Conservation (phyloP, 352 stramenopile genomes). For the Phytophthora fragariae region DNA sequence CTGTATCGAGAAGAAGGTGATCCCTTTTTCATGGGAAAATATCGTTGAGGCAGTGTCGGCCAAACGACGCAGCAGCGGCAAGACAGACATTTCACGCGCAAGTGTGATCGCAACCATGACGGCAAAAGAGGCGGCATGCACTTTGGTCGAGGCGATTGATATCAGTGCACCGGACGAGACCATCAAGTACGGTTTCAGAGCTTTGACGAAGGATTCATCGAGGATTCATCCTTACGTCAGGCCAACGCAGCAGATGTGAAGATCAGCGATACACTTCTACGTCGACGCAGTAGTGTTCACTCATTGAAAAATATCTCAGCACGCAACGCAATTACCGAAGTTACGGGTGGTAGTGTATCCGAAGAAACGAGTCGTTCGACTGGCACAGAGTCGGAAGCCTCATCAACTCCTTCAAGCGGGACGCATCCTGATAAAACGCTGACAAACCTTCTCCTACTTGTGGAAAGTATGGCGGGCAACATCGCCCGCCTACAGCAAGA, state of each 20-base stretch:
- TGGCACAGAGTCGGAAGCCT: neutral
- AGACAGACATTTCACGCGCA: neutral
- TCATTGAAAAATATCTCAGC: neutral
- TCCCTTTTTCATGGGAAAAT: constrained; percentile 11
- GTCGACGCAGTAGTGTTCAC: neutral
- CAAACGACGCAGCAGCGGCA: neutral
- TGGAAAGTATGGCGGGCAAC: neutral
- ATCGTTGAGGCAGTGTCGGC: constrained; percentile 8
- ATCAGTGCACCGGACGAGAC: constrained; percentile 5
- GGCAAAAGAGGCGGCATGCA: neutral
- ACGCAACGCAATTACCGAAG: neutral
- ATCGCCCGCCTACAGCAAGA: neutral
- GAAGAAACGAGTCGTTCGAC: neutral
- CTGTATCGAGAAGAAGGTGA: constrained; percentile 14
- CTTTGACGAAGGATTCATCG: neutral
- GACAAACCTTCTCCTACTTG: neutral
- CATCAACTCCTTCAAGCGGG: neutral
- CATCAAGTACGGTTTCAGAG: constrained; percentile 21
- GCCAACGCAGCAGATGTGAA: neutral
- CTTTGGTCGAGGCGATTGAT: neutral
- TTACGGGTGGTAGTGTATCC: neutral
- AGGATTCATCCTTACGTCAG: neutral
- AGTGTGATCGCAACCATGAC: constrained; percentile 3
- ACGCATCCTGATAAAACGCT: neutral
- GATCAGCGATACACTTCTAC: neutral